Base-by-base conservation (phyloP, 2,329 filamentous ascomycete genomes). In the Hortaea sp. region DNA sequence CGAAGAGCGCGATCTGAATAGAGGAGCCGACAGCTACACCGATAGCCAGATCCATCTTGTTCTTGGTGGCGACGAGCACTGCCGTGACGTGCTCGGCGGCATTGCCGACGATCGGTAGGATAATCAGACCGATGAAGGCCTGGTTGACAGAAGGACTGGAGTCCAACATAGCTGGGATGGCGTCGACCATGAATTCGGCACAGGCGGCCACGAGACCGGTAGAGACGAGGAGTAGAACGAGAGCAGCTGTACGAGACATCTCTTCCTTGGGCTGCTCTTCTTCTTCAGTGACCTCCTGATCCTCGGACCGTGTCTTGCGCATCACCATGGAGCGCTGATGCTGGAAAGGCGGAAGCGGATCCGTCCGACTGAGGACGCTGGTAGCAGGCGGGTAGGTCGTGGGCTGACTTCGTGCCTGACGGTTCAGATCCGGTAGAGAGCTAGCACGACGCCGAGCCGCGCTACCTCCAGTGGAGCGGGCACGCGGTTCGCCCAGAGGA, bases 1-100 rank as follows among this genome's bases (percentile, higher is more conserved):
- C 74, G 63, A 89, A 88, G 29, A 89, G 74, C 1, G 85, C 79
- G 41, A 89, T 86, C 65, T 89, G 85, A 66, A 90, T 89, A 56
- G 81, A 85, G 7, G 81, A 85, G 29, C 85, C 85, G 31, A 89
- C 82, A 9, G 84, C 85, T 7, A 89, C 84, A 60, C 84, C 85
- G 52, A 89, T 88, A 3, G 85, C 82, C 6, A 89, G 69, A 59
- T 89, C 85, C 82, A 88, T 88, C 67, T 89, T 89, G 66, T 88
- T 86, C 72, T 88, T 88, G 56, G 82, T 76, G 5, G 85, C 85
- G 1, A 89, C 85, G 0, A 80, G 85, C 45, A 89, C 84, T 5
- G 85, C 85, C 0, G 85, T 88, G 13, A 85, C 83, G 69, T 89
- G 85, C 67, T 89, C 85, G 10, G 84, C 85, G 2, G 85, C 85